Conservation (phyloP, 2,329 filamentous ascomycete species). For the Calonectria leucothoes region DNA sequence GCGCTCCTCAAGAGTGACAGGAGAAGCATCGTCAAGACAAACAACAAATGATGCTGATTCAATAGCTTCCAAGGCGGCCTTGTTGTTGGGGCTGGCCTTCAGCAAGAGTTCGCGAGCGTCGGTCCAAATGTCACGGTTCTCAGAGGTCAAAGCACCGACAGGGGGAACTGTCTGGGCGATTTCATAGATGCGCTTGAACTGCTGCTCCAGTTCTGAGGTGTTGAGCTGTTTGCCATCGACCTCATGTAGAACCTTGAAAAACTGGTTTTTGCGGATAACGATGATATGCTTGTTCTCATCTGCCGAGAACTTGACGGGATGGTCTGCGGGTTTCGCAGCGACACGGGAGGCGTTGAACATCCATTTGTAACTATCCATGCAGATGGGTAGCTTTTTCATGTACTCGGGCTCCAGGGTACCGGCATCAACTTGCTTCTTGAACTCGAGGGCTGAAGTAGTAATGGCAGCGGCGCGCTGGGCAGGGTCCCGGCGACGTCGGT, state of each 20-base stretch:
- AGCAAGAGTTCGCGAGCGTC: constrained; percentile 84
- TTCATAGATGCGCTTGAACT: constrained; percentile 88
- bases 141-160: constrained; percentile 86
- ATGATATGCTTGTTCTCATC: constrained; percentile 87
- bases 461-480: constrained; percentile 94
- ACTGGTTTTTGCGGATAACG: constrained; percentile 94
- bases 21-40: constrained; percentile 91
- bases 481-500: constrained; percentile 86
- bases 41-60: constrained; percentile 92
- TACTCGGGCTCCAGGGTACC: constrained; percentile 94
- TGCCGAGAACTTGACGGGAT: constrained; percentile 82
- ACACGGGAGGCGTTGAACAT: constrained; percentile 98
- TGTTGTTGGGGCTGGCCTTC: constrained; percentile 82
- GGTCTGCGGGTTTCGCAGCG: constrained; percentile 83
- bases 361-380: constrained; percentile 98
- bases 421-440: constrained; percentile 91
- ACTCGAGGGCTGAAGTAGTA: constrained; percentile 85
- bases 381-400: constrained; percentile 97
- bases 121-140: constrained; percentile 94
- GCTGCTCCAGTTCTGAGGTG: constrained; percentile 87
- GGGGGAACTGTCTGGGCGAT: constrained; percentile 77
- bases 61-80: constrained; percentile 80
- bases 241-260: constrained; percentile 92
- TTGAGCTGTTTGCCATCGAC: constrained; percentile 87
- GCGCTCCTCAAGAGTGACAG: constrained; percentile 94